A percentile compares a stretch with the other conserved stretches of the same genome.
Conservation (phyloP, 139 green algal genomes). For the Haematococcus sp. region DNA sequence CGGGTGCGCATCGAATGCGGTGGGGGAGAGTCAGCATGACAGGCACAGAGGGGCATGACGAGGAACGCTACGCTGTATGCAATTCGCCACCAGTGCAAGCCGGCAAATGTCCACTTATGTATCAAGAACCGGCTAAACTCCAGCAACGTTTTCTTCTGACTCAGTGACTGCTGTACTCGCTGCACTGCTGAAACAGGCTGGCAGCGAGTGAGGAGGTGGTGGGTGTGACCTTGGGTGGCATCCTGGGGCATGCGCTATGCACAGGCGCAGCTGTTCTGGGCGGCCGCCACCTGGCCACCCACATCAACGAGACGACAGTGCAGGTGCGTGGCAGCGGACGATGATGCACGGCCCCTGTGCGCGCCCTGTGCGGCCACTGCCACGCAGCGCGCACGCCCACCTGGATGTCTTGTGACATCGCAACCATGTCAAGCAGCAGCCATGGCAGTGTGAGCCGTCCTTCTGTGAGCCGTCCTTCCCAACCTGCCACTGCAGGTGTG, state of each 20-base stretch:
- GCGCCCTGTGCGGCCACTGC: no score
- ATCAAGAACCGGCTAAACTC: no score
- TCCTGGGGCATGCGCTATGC: slow-evolving; percentile 90
- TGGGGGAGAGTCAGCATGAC: no score
- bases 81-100: no score
- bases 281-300: slow-evolving; percentile 85
- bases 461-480: no score
- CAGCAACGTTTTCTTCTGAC: no score
- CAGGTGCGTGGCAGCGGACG: slow-evolving; percentile 39
- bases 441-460: background rate
- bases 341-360: background rate
- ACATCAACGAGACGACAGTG: slow-evolving; percentile 89
- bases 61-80: no score
- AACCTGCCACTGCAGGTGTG: slow-evolving; percentile 55
- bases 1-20: slow-evolving; percentile 31
- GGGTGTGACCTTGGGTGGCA: slow-evolving; percentile 91
- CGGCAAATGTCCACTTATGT: no score
- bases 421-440: background rate
- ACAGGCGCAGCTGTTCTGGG: slow-evolving; percentile 92
- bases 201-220: slow-evolving; percentile 85
- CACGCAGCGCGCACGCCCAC: background rate
- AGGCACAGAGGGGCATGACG: no score
- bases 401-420: background rate
- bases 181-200: slow-evolving; percentile 46
- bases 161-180: no score